Evolutionary conservation across 257 asterid species (phyloP), one percentile per base, ranked within the genome.

Genomic region (Ajuga chamaepitys): DNA sequence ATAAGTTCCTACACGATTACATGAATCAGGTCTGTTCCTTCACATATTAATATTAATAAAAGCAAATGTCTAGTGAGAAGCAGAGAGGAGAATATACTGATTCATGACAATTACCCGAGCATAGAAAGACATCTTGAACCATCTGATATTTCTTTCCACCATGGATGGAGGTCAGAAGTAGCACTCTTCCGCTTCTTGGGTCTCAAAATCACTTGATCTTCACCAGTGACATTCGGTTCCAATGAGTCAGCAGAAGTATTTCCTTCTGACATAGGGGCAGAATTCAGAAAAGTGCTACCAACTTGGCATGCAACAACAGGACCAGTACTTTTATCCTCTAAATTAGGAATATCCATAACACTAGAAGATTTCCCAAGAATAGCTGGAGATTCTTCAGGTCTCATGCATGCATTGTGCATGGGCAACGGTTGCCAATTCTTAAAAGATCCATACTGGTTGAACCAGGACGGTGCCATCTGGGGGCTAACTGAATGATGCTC

Each of bases 381-480:
- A 64, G 66, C 65, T 30, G 77, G 82, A 37, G 72, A 73, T 74
- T 79, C 95, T 45, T 53, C 75, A 13, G 82, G 56, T 71, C 62
- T 82, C 52, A 60, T 68, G 5, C 30, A 76, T 24, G 86, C 77
- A 77, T 81, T 80, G 78, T 78, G 55, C 42, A 64, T 25, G 0
- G 78, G 81, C 71, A 77, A 67, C 67, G 76, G 58, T 74, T 75
- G 89, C 62, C 88, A 89, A 61, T 81, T 85, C 72, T 74, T 83
- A 24, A 82, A 77, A 64, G 83, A 73, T 58, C 85, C 95, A 68
- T 80, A 78, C 77, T 82, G 96, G 75, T 70, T 82, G 70, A 87
- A 84, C 95, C 91, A 83, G 25, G 97, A 85, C 28, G 95, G 89
- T 14, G 91, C 93, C 86, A 88, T 85, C 82, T 87, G 98, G 59